Base-by-base conservation (phyloP, 179 eudicot species). In the Dionaea muscipula region DNA sequence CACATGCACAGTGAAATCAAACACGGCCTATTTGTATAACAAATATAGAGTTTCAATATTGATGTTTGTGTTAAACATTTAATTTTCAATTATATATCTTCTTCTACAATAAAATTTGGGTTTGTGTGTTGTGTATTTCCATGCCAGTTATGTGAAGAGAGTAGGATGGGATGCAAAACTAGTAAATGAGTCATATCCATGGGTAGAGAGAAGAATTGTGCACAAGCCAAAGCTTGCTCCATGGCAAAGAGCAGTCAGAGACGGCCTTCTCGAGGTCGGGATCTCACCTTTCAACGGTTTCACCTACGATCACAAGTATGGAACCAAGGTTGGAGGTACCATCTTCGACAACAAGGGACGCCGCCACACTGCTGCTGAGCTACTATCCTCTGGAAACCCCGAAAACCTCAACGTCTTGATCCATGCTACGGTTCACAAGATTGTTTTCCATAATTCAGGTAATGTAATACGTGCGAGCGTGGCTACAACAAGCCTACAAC, bases 291-390 rank as follows among this genome's bases (percentile, higher is more conserved):
- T 70, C 63, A 87, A 87, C 55, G 98, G 96, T 5, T 87, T 77
- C 69, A 91, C 96, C 8, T 91, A 72, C 54, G 96, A 91, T 52
- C 98, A 91, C 55, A 51, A 82, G 31, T 84, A 75, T 36, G 98
- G 98, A 15, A 87, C 98, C 63, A 87, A 91, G 61, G 89, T 91
- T 38, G 96, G 98, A 1, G 98, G 98, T 15, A 91, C 94, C 11
- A 84, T 87, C 20, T 91, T 91, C 47, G 96, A 87, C 26, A 49
- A 65, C 25, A 63, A 43, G 18, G 98, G 89, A 1, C 81, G 66
- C 21, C 86, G 98, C 33, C 94, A 81, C 81, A 78, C 96, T 2
- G 84, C 96, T 0, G 98, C 89, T 4, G 94, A 91, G 78, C 79
- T 91, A 49, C 75, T 91, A 16, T 70, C 79, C 17, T 75, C 96